A percentile compares a stretch with the other conserved stretches of the same genome.
These are phyloP conservation scores for Malassezia cuniculi DNA, from an alignment of 1,284 basidiomycete species.

Conservation along the genomic window DNA sequence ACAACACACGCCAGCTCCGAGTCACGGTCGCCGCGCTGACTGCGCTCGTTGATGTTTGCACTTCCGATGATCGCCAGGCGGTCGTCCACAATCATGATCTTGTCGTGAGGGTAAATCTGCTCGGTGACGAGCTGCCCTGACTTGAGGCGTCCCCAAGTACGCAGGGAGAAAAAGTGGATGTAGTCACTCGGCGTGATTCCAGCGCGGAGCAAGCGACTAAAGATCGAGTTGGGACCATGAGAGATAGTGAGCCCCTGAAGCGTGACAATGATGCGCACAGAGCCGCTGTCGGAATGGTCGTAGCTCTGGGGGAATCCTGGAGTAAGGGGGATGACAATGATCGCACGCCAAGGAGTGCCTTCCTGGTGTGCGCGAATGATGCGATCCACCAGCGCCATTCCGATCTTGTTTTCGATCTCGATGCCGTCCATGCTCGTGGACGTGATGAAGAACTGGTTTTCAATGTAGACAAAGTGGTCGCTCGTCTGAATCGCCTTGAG, in stretches of 20 bases:
- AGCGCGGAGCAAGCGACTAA: slow-evolving; percentile 68
- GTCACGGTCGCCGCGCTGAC: slow-evolving; percentile 86
- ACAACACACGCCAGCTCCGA: slow-evolving; percentile 86
- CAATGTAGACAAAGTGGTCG: slow-evolving; percentile 57
- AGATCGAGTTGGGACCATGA: slow-evolving; percentile 84
- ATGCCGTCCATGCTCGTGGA: slow-evolving; percentile 80
- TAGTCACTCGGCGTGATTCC: slow-evolving; percentile 78
- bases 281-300: slow-evolving; percentile 80
- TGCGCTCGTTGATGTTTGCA: slow-evolving; percentile 96
- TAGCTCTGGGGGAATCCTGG: slow-evolving; percentile 90
- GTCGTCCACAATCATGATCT: slow-evolving; percentile 85
- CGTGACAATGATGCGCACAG: slow-evolving; percentile 51
- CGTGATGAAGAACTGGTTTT: slow-evolving; percentile 98
- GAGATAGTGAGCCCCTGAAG: slow-evolving; percentile 66
- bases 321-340: slow-evolving; percentile 79
- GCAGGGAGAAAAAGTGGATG: slow-evolving; percentile 77
- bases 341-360: slow-evolving; percentile 73
- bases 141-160: slow-evolving; percentile 84
- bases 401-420: slow-evolving; percentile 81
- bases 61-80: slow-evolving; percentile 95
- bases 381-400: slow-evolving; percentile 80
- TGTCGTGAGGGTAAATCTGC: slow-evolving; percentile 49
- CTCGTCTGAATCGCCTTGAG: slow-evolving; percentile 81
- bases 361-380: slow-evolving; percentile 80
- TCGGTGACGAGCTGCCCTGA: slow-evolving; percentile 77